Evolutionary conservation across 2,329 filamentous ascomycete species (phyloP).

Genomic region (Fusarium pininemorale): DNA sequence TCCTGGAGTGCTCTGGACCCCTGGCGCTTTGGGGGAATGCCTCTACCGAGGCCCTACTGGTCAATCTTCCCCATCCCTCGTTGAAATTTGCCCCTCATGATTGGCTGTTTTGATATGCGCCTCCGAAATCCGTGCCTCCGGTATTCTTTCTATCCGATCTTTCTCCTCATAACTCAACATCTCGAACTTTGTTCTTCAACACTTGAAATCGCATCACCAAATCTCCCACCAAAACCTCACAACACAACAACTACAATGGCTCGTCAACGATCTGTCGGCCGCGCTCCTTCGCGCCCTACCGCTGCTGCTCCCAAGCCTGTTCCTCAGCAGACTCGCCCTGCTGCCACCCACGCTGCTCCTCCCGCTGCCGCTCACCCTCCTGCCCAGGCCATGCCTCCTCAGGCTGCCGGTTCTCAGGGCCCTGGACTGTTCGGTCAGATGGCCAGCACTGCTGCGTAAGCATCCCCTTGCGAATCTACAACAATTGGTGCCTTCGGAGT

Average conservation of each 20-base stretch:
- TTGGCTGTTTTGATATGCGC: conserved; percentile 38
- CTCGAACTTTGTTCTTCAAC: conserved; percentile 6
- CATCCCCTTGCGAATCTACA: conserved; percentile 40
- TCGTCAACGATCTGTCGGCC: conserved; percentile 77
- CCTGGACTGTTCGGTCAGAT: conserved; percentile 95
- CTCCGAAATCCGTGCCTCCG: conserved; percentile 37
- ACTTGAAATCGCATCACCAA: neutral
- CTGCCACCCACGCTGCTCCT: conserved; percentile 72
- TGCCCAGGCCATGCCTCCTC: conserved; percentile 27
- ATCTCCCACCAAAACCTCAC: conserved; percentile 13
- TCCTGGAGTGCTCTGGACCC: conserved; percentile 26
- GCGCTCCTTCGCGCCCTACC: conserved; percentile 73
- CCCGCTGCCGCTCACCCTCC: conserved; percentile 50
- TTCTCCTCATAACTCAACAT: conserved; percentile 28
- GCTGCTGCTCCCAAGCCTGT: conserved; percentile 61
- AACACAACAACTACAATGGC: conserved; percentile 62
- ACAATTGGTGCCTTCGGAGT: neutral
- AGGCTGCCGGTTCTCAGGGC: conserved; percentile 65
- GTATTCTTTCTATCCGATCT: conserved; percentile 43
- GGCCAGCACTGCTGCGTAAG: conserved; percentile 97
- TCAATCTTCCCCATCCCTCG: conserved; percentile 21
- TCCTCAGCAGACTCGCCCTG: conserved; percentile 73
- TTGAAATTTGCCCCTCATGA: conserved; percentile 41
- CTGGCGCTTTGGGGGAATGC: conserved; percentile 13
- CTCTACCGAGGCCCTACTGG: conserved; percentile 42